These are phyloP conservation scores for Mucor lusitanicus DNA, from an alignment of 371 early-diverging fungal genomes.

Conservation along the genomic window DNA sequence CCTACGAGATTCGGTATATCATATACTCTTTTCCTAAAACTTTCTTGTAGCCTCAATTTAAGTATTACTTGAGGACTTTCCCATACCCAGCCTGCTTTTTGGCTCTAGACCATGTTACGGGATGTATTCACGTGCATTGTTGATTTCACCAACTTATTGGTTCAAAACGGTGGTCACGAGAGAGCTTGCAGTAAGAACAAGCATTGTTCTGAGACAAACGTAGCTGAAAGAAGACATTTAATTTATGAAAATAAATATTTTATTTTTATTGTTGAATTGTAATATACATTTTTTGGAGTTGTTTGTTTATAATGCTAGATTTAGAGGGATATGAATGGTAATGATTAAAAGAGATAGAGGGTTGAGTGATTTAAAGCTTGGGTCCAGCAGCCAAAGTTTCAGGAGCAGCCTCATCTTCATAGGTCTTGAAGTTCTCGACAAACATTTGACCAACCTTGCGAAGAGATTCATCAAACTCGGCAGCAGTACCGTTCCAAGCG, in stretches of 20 bases:
- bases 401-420: constrained; percentile 76
- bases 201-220: too few relatives aligned
- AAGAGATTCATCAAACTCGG: constrained; percentile 68
- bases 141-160: too few relatives aligned
- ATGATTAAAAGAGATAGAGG: neutral
- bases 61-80: too few relatives aligned
- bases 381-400: constrained; percentile 84
- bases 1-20: too few relatives aligned
- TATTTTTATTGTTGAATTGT: neutral
- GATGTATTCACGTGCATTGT: too few relatives aligned
- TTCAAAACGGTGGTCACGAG: too few relatives aligned
- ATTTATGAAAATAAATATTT: neutral
- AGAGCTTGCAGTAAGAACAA: too few relatives aligned
- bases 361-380: constrained; percentile 19
- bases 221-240: too few relatives aligned
- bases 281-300: neutral
- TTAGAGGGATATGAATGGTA: neutral
- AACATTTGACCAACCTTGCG: constrained; percentile 84
- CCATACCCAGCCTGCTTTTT: too few relatives aligned
- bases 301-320: neutral
- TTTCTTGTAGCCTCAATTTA: too few relatives aligned
- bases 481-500: constrained; percentile 79
- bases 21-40: too few relatives aligned
- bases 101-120: too few relatives aligned
- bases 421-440: constrained; percentile 87